Conservation (phyloP, 78 protist genomes). For the Cavenderia fasciculata region DNA sequence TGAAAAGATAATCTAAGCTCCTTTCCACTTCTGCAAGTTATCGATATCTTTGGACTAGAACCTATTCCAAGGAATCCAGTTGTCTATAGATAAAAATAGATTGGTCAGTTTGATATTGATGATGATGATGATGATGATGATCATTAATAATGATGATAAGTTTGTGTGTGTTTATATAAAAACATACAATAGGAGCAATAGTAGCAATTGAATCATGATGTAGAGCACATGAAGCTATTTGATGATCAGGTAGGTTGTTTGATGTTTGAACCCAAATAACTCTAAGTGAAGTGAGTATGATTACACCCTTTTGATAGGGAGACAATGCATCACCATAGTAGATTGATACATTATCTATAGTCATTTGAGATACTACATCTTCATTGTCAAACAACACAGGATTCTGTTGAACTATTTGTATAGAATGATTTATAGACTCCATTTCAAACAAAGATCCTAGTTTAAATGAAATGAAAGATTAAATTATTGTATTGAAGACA, state of each 20-base stretch:
- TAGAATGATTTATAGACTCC: no score
- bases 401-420: not conserved
- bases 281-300: constrained; percentile 10
- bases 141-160: not conserved
- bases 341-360: not conserved
- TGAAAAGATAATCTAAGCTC: constrained; percentile 56
- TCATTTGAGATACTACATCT: not conserved
- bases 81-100: not conserved
- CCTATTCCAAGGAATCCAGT: constrained; percentile 25
- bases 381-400: not conserved
- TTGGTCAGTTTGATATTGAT: not conserved
- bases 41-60: constrained; percentile 48
- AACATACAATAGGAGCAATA: not conserved
- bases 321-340: constrained; percentile 23
- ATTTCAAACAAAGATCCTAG: no score
- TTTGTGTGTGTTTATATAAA: not conserved
- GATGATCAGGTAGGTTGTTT: not conserved
- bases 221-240: not conserved
- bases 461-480: no score
- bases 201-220: constrained; percentile 9
- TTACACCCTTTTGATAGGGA: constrained; percentile 6
- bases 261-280: constrained; percentile 16
- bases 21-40: not conserved
- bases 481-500: no score
- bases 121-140: not conserved